Evolutionary conservation across 441 rosid species (phyloP).

Genomic region (Jatropha podagrica): DNA sequence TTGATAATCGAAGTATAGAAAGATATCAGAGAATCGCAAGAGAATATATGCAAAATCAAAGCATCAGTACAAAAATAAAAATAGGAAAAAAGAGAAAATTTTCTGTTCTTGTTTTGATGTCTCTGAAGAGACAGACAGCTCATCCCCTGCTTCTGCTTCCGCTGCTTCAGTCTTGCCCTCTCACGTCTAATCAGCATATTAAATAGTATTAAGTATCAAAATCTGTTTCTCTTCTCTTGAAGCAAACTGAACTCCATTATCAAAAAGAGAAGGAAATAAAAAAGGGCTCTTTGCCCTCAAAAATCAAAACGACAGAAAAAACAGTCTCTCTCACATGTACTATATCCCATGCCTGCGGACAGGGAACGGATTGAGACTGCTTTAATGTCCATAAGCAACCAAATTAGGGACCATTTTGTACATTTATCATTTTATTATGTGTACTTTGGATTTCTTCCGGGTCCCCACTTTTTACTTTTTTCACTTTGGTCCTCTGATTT

Average conservation of each 20-base stretch:
- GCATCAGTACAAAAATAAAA: not conserved
- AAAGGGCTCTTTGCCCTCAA: not conserved
- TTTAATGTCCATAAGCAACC: not conserved
- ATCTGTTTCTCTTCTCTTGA: not conserved
- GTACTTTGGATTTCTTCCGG: not conserved
- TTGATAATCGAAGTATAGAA: too few relatives aligned
- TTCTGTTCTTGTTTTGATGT: conserved; percentile 20
- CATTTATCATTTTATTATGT: not conserved
- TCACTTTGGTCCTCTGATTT: too few relatives aligned
- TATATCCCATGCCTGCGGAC: too few relatives aligned
- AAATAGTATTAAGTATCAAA: not conserved
- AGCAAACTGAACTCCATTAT: not conserved
- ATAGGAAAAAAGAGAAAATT: not conserved
- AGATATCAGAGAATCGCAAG: not conserved
- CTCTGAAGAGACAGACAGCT: conserved; percentile 28
- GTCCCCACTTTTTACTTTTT: not conserved
- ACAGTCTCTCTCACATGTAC: too few relatives aligned
- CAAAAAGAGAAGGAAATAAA: not conserved
- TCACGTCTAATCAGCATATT: not conserved
- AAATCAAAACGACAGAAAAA: not conserved
- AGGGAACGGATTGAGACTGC: not conserved
- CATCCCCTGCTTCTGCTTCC: not conserved
- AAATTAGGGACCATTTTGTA: not conserved
- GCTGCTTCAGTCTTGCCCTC: not conserved
- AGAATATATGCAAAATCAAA: not conserved